phyloP scores from a whole-genome alignment of 23 red algal species.

The Pyropia yezoensis region DNA sequence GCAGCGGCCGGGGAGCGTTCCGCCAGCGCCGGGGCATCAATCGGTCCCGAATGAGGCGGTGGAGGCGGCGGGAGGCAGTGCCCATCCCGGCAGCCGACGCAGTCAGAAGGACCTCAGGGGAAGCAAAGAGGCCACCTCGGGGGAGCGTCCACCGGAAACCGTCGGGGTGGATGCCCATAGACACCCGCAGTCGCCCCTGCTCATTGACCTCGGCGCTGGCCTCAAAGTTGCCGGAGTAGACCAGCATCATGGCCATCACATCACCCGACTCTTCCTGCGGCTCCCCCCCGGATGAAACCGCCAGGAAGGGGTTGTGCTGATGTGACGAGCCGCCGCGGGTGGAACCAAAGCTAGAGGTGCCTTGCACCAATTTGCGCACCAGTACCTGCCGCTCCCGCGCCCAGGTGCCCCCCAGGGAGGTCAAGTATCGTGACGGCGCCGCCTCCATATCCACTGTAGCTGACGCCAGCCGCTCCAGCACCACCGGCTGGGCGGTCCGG shows the following conservation, averaged over 20 bases:
- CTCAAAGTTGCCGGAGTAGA: slow-evolving; percentile 26
- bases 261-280: slow-evolving; percentile 27
- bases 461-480: slow-evolving; percentile 13
- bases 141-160: slow-evolving; percentile 38
- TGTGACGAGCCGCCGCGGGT: slow-evolving; percentile 32
- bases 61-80: slow-evolving; percentile 2
- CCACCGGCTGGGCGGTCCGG: slow-evolving; percentile 17
- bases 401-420: slow-evolving; percentile 23
- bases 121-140: slow-evolving; percentile 16
- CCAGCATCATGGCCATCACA: slow-evolving; percentile 5
- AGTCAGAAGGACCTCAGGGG: slow-evolving; percentile 28
- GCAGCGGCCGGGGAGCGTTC: slow-evolving; percentile 18
- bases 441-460: slow-evolving; percentile 33
- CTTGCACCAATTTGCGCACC: not conserved
- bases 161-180: slow-evolving; percentile 37
- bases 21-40: slow-evolving; percentile 25
- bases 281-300: slow-evolving; percentile 2
- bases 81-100: slow-evolving; percentile 16
- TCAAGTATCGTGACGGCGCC: slow-evolving; percentile 14
- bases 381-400: slow-evolving; percentile 29
- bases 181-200: slow-evolving; percentile 24
- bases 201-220: slow-evolving; percentile 27
- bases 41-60: slow-evolving; percentile 35
- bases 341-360: slow-evolving; percentile 15
- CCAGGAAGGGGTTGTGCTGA: slow-evolving; percentile 38